Conservation (phyloP, 129 eudicot species). For the Chrysanthemum lavandulifolium region DNA sequence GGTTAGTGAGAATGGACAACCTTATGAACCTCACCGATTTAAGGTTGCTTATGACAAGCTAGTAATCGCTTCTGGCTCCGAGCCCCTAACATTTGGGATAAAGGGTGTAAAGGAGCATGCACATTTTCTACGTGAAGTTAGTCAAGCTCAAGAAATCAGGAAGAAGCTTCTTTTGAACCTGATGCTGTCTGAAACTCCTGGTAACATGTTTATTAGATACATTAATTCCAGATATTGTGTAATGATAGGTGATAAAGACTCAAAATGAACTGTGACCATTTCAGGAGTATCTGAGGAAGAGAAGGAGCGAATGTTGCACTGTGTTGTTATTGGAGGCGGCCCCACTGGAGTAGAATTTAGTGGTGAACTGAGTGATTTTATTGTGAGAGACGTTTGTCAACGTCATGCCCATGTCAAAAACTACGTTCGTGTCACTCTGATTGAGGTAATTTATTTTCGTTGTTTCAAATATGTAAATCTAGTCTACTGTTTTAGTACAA, state of each 20-base stretch:
- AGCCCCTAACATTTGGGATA: slow-evolving; percentile 84
- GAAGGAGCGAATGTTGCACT: slow-evolving; percentile 72
- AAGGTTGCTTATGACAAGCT: slow-evolving; percentile 96
- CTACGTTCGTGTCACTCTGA: slow-evolving; percentile 78
- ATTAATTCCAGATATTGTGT: background rate
- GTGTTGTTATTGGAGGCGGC: slow-evolving; percentile 96
- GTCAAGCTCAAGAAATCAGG: slow-evolving; percentile 92
- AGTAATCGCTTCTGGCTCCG: slow-evolving; percentile 92
- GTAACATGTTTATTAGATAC: slow-evolving; percentile 31
- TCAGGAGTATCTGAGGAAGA: slow-evolving; percentile 89
- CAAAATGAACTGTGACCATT: slow-evolving; percentile 11
- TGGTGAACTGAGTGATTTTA: slow-evolving; percentile 94
- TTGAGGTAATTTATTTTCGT: slow-evolving; percentile 60
- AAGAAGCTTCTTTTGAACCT: slow-evolving; percentile 72
- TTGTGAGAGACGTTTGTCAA: slow-evolving; percentile 68
- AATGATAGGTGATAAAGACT: slow-evolving; percentile 2
- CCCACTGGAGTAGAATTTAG: slow-evolving; percentile 98
- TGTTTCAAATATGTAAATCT: background rate
- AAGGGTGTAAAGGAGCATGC: slow-evolving; percentile 96
- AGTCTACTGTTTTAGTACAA: background rate
- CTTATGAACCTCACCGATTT: slow-evolving; percentile 52
- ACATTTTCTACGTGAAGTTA: slow-evolving; percentile 79
- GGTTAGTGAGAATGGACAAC: slow-evolving; percentile 36
- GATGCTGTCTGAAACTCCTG: slow-evolving; percentile 89
- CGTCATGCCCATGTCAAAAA: slow-evolving; percentile 82